Base-by-base conservation (phyloP, 2,329 filamentous ascomycete species). In the Penicillium sp. region DNA sequence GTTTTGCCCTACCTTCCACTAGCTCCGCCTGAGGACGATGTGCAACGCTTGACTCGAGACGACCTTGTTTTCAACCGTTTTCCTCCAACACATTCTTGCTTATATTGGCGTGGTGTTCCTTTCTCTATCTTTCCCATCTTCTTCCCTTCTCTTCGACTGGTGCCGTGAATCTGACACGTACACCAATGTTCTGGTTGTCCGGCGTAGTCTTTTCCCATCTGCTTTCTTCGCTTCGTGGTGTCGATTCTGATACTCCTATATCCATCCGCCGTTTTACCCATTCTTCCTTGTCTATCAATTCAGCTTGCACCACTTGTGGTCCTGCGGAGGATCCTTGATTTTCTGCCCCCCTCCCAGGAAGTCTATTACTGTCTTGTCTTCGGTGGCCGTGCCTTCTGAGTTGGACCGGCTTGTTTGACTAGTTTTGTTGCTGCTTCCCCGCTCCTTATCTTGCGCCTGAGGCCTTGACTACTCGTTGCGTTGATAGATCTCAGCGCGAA, bases 11-110 rank as follows among this genome's bases (percentile, higher is more conserved):
- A 64, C 62, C 27, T 54, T 44, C 39, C 31, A 54, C 40, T 31
- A 54, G 39, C 56, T 57, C 61, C 55, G 46, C 55, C 58, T 47
- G 47, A 55, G 60, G 51, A 62, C 62, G 68, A 74, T 69, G 68
- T 66, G 66, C 67, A 65, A 72, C 66, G 70, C 62, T 67, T 69
- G 63, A 67, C 65, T 40, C 70, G 70, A 68, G 66, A 73, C 66
- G 71, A 74, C 62, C 62, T 69, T 69, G 64, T 56, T 63, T 65
- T 54, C 61, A 62, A 65, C 47, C 61, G 44, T 41, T 56, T 55
- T 50, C 47, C n/a, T 37, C 33, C 50, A 62, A 46, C 55, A 54
- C 44, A 46, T 55, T 58, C 40, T 46, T 36, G 31, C 51, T 55
- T 57, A 44, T 57, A 37, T 59, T 66, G 65, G 63, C 65, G 60